Base-by-base conservation (phyloP, 1,284 basidiomycete genomes). In the Ustilago nuda region DNA sequence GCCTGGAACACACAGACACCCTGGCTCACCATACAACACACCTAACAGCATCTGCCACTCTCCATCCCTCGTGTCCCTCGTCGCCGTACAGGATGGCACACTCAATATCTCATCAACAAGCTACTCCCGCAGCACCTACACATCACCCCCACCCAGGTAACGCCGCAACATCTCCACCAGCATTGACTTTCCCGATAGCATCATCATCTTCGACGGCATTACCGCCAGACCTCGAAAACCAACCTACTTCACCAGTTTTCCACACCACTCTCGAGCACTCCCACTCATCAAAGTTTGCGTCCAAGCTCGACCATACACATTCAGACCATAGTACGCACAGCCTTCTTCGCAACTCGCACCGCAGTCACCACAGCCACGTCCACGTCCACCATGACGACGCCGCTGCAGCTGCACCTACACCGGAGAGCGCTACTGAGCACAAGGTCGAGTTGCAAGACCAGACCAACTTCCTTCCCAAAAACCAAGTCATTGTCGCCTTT, bases 401-500 rank as follows among this genome's bases (percentile, higher is more conserved):
- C 33, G 72, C 73, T 46, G 65, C 68, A 11, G 56, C 52, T 3
- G 65, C 65, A 30, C 64, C 72, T 1, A 76, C 73, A 8, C 73
- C 73, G 9, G 68, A 76, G 35, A 55, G 32, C 19, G 52, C 41
- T 13, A 65, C 73, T 13, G 73, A 68, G 52, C 64, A 64, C 65
- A 69, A 76, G 54, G 69, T 66, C 32, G n/a, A 77, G 33, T 86
- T 93, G 54, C 90, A 90, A 6, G 92, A 93, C 86, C 92, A 93
- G 85, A 93, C 92, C 15, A 92, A 92, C 79, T 88, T 92, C 23
- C 88, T 93, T 5, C 92, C 92, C 0, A 89, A 90, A 82, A 89
- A 87, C 71, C 91, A 91, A 79, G 88, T 92, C 45, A 85, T 92
- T 17, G 87, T 90, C 11, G 89, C 92, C 8, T 92, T 92, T 73